A percentile compares a stretch with the other conserved stretches of the same genome.
These are phyloP conservation scores for Croton laevigatus DNA, from an alignment of 441 rosid genomes.

Conservation along the genomic window DNA sequence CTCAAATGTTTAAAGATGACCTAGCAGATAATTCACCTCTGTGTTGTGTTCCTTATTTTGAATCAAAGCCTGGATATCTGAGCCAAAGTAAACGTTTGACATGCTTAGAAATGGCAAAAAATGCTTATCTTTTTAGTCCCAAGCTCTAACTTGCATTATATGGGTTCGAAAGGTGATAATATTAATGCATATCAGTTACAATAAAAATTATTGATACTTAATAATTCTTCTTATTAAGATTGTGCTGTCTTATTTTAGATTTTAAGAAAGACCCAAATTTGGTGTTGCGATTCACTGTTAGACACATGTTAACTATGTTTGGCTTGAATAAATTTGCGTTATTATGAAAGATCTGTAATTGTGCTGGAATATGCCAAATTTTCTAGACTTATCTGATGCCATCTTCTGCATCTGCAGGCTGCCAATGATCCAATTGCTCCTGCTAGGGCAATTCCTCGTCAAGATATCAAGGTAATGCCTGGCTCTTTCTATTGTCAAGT, in stretches of 20 bases:
- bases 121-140: not conserved
- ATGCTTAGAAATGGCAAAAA: not conserved
- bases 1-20: not conserved
- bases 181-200: not conserved
- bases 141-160: not conserved
- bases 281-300: not conserved
- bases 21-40: not conserved
- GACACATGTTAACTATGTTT: not conserved
- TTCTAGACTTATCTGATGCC: not conserved
- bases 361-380: not conserved
- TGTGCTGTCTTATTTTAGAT: not conserved
- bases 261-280: not conserved
- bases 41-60: not conserved
- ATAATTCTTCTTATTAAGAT: not conserved
- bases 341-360: not conserved
- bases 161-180: not conserved
- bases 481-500: conserved; percentile 11
- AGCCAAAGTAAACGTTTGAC: not conserved
- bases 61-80: not conserved
- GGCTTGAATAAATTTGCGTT: not conserved
- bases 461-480: conserved; percentile 63
- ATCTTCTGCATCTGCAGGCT: conserved; percentile 45
- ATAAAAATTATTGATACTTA: not conserved
- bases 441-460: conserved; percentile 63
- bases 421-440: conserved; percentile 90